Percentiles rank a stretch among this genome's conserved stretches.
phyloP scores from a whole-genome alignment of 768 basidiomycete species.

The Suillus americanus region DNA sequence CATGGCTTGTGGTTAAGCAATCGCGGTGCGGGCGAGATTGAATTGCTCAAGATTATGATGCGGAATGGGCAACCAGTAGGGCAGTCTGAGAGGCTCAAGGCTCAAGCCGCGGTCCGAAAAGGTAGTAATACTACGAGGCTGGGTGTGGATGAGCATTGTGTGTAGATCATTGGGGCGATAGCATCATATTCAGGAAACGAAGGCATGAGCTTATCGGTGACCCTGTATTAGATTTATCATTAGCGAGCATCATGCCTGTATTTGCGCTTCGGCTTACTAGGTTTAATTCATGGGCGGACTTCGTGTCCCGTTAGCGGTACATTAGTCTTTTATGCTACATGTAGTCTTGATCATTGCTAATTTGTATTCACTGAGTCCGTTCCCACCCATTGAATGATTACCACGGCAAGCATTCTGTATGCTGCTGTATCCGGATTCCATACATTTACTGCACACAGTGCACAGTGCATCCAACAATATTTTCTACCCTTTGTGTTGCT shows the following conservation, averaged over 20 bases:
- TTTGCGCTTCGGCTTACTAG: too few relatives aligned
- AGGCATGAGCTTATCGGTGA: background rate
- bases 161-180: too few relatives aligned
- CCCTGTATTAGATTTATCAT: background rate
- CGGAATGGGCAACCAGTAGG: too few relatives aligned
- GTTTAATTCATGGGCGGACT: too few relatives aligned
- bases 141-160: background rate
- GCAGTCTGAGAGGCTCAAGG: background rate
- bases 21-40: too few relatives aligned
- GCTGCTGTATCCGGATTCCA: too few relatives aligned
- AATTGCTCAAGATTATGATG: too few relatives aligned
- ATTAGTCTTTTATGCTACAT: too few relatives aligned
- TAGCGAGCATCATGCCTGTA: background rate
- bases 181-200: background rate
- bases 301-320: too few relatives aligned
- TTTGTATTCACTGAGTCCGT: too few relatives aligned
- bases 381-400: background rate
- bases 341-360: too few relatives aligned
- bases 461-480: background rate
- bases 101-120: background rate
- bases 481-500: background rate
- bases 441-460: background rate
- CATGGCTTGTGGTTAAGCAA: constrained; percentile 25
- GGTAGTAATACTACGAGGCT: background rate
- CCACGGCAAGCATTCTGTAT: background rate